A percentile compares a stretch with the other conserved stretches of the same genome.
These are phyloP conservation scores for Diplocarpon mali DNA, from an alignment of 2,329 filamentous ascomycete genomes.

Conservation along the genomic window DNA sequence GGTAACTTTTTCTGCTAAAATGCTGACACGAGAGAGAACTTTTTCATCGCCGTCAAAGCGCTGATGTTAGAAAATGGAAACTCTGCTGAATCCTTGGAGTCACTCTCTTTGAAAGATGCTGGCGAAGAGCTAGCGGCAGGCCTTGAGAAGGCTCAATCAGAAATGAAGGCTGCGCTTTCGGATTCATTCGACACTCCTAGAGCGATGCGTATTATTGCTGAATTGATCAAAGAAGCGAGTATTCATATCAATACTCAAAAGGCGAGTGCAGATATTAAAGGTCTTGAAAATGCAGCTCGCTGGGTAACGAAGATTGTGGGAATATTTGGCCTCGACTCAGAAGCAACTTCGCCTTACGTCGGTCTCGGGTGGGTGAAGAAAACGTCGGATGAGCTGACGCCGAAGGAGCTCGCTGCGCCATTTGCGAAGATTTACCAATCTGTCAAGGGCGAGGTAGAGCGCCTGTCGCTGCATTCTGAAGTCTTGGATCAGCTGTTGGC, in stretches of 20 bases:
- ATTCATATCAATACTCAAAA: conserved; percentile 39
- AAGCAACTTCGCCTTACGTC: conserved; percentile 42
- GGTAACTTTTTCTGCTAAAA: not conserved
- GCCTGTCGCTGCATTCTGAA: conserved; percentile 38
- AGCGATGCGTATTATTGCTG: conserved; percentile 67
- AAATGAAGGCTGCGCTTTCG: conserved; percentile 48
- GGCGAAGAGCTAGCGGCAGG: conserved; percentile 40
- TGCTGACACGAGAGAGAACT: conserved; percentile 34
- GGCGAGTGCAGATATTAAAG: conserved; percentile 33
- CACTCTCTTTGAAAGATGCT: conserved; percentile 25
- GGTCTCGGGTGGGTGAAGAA: conserved; percentile 45
- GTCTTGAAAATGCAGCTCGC: conserved; percentile 48
- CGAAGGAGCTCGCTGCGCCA: conserved; percentile 35
- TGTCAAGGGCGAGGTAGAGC: conserved; percentile 36
- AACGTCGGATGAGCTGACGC: conserved; percentile 29
- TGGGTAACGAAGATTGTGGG: conserved; percentile 79
- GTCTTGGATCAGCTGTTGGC: conserved; percentile 34
- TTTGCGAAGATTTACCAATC: conserved; percentile 36
- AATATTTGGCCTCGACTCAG: conserved; percentile 69
- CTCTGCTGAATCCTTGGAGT: conserved; percentile 18
- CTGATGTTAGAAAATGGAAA: conserved; percentile 35
- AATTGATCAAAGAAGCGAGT: conserved; percentile 71
- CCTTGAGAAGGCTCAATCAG: conserved; percentile 40
- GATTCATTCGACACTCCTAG: conserved; percentile 83
- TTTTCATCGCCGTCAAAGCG: conserved; percentile 47